A percentile compares a stretch with the other conserved stretches of the same genome.
Conservation (phyloP, 2,329 filamentous ascomycete species). For the Monilinia polystroma region DNA sequence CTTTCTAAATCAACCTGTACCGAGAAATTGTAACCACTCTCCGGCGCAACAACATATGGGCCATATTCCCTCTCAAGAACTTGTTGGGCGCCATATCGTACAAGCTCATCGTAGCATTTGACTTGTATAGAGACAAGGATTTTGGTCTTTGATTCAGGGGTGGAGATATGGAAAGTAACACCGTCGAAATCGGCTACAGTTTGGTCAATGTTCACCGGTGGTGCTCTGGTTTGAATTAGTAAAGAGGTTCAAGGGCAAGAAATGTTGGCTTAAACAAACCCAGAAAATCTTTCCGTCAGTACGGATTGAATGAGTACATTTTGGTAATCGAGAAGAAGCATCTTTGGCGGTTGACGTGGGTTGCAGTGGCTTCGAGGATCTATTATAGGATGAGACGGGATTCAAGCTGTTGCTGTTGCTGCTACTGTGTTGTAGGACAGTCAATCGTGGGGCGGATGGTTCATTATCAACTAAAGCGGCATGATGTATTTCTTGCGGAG, state of each 20-base stretch:
- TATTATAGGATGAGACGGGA: not conserved
- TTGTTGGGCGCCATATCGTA: conserved; percentile 88
- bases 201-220: conserved; percentile 90
- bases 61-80: conserved; percentile 95
- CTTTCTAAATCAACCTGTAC: conserved; percentile 85
- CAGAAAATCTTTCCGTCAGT: conserved; percentile 81
- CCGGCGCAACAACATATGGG: conserved; percentile 80
- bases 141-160: conserved; percentile 87
- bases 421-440: conserved; percentile 19
- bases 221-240: conserved; percentile 58
- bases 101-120: conserved; percentile 89
- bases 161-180: conserved; percentile 97
- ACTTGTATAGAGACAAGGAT: conserved; percentile 94
- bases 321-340: conserved; percentile 98
- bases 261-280: conserved; percentile 30
- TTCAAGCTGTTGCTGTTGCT: conserved; percentile 6
- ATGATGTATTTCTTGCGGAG: not conserved
- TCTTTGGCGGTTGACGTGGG: conserved; percentile 46
- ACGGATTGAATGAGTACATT: conserved; percentile 97
- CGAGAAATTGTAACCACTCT: conserved; percentile 95
- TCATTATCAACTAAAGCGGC: conserved; percentile 20
- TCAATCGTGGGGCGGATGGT: conserved; percentile 23
- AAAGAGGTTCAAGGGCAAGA: conserved; percentile 15
- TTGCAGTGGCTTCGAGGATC: not conserved
- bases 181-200: conserved; percentile 98